phyloP scores from a whole-genome alignment of 495 filamentous ascomycete species.

The Chlorociboria aeruginascens region DNA sequence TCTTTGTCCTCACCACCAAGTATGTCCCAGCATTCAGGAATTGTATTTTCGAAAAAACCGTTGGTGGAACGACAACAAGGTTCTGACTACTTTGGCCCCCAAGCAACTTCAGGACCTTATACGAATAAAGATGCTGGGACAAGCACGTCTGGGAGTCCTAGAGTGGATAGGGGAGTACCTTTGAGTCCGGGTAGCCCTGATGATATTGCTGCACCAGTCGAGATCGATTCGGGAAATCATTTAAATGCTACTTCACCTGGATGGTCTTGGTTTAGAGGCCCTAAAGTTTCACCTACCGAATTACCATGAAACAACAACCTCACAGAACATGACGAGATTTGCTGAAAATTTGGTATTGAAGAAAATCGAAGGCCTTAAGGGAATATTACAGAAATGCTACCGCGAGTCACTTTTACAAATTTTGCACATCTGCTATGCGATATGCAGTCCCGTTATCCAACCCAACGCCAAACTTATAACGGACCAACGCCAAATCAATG shows the following conservation, averaged over 20 bases:
- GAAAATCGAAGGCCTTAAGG: too few species aligned
- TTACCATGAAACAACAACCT: too few species aligned
- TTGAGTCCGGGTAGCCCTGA: constrained; percentile 7
- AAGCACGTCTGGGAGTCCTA: not conserved
- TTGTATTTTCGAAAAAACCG: not conserved
- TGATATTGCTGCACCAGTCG: constrained; percentile 16
- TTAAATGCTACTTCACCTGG: constrained; percentile 7
- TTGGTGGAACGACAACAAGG: not conserved
- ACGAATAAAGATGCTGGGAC: constrained; percentile 2
- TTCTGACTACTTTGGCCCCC: constrained; percentile 16
- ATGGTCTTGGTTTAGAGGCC: not conserved
- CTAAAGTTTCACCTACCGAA: too few species aligned
- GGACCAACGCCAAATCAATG: constrained; percentile 6
- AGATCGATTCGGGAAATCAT: constrained; percentile 12
- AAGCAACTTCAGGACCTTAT: constrained; percentile 12
- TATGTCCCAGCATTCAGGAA: constrained; percentile 2
- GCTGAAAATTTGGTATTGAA: not conserved
- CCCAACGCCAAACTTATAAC: constrained; percentile 6
- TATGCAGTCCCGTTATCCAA: not conserved
- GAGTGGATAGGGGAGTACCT: constrained; percentile 9
- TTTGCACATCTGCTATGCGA: constrained; percentile 1
- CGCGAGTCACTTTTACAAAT: constrained; percentile 8
- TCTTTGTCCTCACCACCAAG: not conserved
- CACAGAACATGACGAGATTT: not conserved
- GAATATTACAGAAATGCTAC: constrained; percentile 6